Percentiles rank a stretch among this genome's conserved stretches.
These are phyloP conservation scores for Xenosphaeropsis pyriputrescens DNA, from an alignment of 2,329 filamentous ascomycete species.

Conservation along the genomic window DNA sequence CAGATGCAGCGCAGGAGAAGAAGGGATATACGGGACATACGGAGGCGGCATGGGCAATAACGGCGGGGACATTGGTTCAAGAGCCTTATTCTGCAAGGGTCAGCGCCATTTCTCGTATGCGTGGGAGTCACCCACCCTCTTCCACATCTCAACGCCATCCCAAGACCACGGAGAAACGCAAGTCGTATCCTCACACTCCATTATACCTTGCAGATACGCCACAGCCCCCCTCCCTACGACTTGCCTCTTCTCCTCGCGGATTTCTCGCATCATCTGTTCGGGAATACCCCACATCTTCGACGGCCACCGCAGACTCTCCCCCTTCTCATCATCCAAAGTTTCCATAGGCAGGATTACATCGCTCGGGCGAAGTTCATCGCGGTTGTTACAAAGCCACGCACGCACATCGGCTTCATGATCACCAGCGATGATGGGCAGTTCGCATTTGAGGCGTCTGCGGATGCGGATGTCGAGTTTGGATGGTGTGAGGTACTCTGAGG, in stretches of 20 bases:
- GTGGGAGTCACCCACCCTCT: no score
- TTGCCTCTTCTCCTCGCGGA: slow-evolving; percentile 13
- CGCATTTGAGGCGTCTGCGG: slow-evolving; percentile 7
- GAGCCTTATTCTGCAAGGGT: slow-evolving; percentile 5
- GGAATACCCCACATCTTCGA: slow-evolving; percentile 6
- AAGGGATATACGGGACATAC: slow-evolving; percentile 10
- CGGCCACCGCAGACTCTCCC: slow-evolving; percentile 12
- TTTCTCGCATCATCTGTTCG: slow-evolving; percentile 6
- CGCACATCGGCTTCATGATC: slow-evolving; percentile 14
- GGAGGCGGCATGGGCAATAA: slow-evolving; percentile 10
- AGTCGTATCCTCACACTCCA: slow-evolving; percentile 1
- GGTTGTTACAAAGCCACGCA: slow-evolving; percentile 11
- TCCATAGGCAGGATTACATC: slow-evolving; percentile 16
- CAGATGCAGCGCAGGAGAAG: slow-evolving; percentile 4
- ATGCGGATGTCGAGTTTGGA: slow-evolving; percentile 3
- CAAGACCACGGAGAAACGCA: no score
- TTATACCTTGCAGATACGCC: slow-evolving; percentile 6
- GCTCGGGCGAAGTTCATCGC: slow-evolving; percentile 11
- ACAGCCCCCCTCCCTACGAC: slow-evolving; percentile 12
- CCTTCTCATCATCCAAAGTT: slow-evolving; percentile 10
- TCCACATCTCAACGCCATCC: no score
- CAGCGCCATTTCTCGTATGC: no score
- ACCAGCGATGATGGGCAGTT: slow-evolving; percentile 13
- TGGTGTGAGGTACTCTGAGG: neutral
- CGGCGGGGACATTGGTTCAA: slow-evolving; percentile 16